A percentile compares a stretch with the other conserved stretches of the same genome.
These are phyloP conservation scores for Dactylellina sp. DNA, from an alignment of 2,329 filamentous ascomycete species.

Conservation along the genomic window DNA sequence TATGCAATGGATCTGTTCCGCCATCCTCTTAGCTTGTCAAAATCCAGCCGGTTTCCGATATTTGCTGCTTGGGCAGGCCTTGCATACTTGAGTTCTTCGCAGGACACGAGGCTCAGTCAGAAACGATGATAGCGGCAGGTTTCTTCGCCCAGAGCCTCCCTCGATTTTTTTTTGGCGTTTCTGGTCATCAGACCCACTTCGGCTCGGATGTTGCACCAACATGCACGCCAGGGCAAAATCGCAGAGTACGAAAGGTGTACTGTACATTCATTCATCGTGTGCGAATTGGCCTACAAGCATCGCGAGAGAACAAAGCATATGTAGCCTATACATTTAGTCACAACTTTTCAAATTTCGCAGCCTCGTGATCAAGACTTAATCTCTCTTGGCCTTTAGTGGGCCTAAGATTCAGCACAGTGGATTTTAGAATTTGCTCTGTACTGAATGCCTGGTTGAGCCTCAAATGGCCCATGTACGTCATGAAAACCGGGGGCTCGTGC, in stretches of 20 bases:
- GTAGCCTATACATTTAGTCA: conserved; percentile 33
- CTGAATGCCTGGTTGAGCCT: conserved; percentile 14
- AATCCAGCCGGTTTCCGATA: not conserved
- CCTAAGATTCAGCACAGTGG: not conserved
- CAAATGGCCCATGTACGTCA: conserved; percentile 12
- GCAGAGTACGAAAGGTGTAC: not conserved
- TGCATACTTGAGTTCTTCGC: conserved; percentile 9
- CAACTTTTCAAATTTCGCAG: not conserved
- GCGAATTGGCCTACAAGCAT: too few species aligned
- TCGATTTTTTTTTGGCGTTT: not conserved
- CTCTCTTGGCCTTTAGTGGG: not conserved
- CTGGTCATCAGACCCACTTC: conserved; percentile 47
- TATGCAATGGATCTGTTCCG: conserved; percentile 14
- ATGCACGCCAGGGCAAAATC: too few species aligned
- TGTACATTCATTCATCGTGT: not conserved
- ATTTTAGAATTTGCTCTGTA: not conserved
- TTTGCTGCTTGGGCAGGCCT: conserved; percentile 7
- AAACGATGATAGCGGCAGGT: too few species aligned
- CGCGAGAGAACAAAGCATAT: conserved; percentile 11
- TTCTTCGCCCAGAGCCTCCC: not conserved
- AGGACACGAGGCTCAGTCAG: not conserved
- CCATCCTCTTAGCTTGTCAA: not conserved
- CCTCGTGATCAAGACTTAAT: conserved; percentile 10
- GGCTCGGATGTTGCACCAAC: conserved; percentile 30
- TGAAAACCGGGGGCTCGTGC: conserved; percentile 12